Evolutionary conservation across 2,329 filamentous ascomycete species (phyloP), one percentile per base, ranked within the genome.

Genomic region (Colletotrichum tofieldiae): DNA sequence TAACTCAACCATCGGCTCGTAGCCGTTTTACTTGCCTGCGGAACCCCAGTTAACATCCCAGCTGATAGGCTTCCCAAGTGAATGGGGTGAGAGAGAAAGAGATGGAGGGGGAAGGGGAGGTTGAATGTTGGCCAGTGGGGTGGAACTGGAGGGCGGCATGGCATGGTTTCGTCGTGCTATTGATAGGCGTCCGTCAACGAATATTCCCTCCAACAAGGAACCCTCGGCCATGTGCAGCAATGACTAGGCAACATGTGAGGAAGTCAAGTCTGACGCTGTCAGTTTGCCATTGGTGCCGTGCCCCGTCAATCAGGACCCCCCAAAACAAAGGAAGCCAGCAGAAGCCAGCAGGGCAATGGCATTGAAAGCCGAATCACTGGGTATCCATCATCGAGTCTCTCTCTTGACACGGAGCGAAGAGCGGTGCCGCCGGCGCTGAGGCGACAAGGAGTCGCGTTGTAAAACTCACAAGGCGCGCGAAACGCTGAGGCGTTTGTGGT

Each of bases 161-260:
- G 64, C n/a, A 23, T 26, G 45, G 43, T 20, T 56, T 39, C 29
- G 29, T 32, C 1, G 29, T 32, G 59, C 43, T 32, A 45, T 58
- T 52, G 65, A 71, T 56, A 61, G 55, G 49, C 64, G 49, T 66
- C 55, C 41, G 23, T 29, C 32, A 47, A 39, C 66, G 26, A 67
- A 55, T 67, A 45, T 67, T 20, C 51, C 51, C 64, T 67, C 49
- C 68, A 51, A 58, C 68, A 39, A 62, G 68, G 68, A 58, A 56
- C 56, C 64, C 68, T 62, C 67, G 55, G 37, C 35, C 49, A 63
- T 35, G 58, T 37, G 64, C 68, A 14, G 12, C 35, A 35, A 58
- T 20, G 49, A 32, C 61, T 3, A 26, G 43, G 29, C 20, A 26
- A 23, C 43, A 62, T 51, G 43, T 20, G 45, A 29, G 20, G 12